Base-by-base conservation (phyloP, 2,329 filamentous ascomycete genomes). In the Paracoccidioides lutzii region DNA sequence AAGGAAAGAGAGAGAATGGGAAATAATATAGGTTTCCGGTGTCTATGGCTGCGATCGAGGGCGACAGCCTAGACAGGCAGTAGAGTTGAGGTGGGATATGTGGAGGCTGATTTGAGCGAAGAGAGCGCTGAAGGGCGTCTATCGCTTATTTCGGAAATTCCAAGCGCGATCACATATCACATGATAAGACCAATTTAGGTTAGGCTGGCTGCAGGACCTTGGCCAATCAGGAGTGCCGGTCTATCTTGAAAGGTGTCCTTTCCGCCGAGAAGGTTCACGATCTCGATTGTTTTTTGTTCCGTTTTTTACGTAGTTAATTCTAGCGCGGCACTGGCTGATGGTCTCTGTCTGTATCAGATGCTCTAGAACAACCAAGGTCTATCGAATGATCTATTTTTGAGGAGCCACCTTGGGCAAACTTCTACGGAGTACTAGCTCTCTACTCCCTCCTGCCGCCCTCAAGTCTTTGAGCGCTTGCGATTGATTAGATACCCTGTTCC, bases 171-270 rank as follows among this genome's bases (percentile, higher is more conserved):
- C 53, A 55, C 53, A 22, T 55, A 14, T 46, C 53, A 55, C 53
- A 22, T 55, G 53, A 51, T n/a, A 22, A 2, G 22, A 12, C 40
- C 14, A 10, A 12, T 37, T 55, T 22, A 33, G 22, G 28, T 1
- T 5, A 40, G 41, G n/a, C 30, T 52, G 43, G 52, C 43, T 32
- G n/a, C 15, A 38, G 38, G 7, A 28, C 37, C 38, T 22, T 44
- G 55, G 32, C 55, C 52, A 55, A 57, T 57, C 37, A 57, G 35
- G 28, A 40, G 14, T 30, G 32, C 22, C 12, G 10, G 33, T 44
- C 37, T 38, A 5, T 28, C 48, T 52, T 45, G 22, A 22, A 55
- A 57, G 52, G 52, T 57, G 55, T 35, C 55, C 55, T 57, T 55
- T 57, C 38, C 37, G 14, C 28, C 32, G 30, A 32, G 8, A 12